These are phyloP conservation scores for Colletotrichum navitas DNA, from an alignment of 2,329 filamentous ascomycete species.

Conservation along the genomic window DNA sequence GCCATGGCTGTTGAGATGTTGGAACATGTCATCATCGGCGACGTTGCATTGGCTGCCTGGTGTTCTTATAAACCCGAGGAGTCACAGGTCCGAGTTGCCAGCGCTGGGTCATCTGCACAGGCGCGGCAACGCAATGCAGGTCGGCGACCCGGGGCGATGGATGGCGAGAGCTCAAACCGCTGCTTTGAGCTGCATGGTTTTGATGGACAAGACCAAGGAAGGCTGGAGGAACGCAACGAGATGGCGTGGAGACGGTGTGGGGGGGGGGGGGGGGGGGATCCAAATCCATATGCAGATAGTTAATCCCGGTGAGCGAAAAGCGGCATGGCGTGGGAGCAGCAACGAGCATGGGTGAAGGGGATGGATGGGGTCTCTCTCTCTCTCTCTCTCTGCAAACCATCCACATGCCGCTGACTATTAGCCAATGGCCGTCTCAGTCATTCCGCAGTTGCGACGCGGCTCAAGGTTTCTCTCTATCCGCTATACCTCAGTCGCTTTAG, in stretches of 20 bases:
- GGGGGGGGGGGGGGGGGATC: no score
- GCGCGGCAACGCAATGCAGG: constrained; percentile 29
- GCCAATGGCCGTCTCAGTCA: constrained; percentile 30
- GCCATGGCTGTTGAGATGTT: neutral
- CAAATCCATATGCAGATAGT: constrained; percentile 1
- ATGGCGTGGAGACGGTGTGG: neutral
- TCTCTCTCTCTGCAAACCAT: neutral
- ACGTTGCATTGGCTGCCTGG: constrained; percentile 12
- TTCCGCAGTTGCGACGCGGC: neutral
- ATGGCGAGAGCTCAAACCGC: neutral
- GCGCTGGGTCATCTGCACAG: constrained; percentile 13
- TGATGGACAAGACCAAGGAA: neutral
- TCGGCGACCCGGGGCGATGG: constrained; percentile 4
- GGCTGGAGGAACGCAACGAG: constrained; percentile 1
- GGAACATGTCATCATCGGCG: constrained; percentile 10
- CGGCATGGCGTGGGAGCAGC: constrained; percentile 2
- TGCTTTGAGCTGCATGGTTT: neutral
- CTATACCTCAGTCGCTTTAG: neutral
- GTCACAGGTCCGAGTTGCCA: neutral
- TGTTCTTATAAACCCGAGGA: neutral
- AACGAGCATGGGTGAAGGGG: constrained; percentile 6
- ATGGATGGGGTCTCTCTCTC: no score
- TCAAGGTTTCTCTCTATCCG: neutral
- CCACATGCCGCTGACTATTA: neutral
- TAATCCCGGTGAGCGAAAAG: constrained; percentile 24